Conservation (phyloP, 495 filamentous ascomycete species). For the Parmelia sp. region DNA sequence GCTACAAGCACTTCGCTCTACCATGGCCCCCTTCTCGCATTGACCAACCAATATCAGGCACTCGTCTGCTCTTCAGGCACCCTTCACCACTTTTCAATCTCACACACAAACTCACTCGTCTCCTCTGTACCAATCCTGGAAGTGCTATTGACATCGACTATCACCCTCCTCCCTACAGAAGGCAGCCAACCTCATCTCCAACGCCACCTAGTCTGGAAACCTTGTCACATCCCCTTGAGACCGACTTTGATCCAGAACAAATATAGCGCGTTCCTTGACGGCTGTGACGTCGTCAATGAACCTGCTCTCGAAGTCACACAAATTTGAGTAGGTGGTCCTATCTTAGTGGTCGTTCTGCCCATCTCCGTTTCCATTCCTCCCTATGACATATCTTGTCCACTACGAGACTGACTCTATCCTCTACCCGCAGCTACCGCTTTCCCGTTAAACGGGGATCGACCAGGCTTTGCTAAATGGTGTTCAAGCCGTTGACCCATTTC, state of each 20-base stretch:
- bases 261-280: constrained; percentile 51
- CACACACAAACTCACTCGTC: neutral
- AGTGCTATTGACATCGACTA: neutral
- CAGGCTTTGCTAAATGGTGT: constrained; percentile 68
- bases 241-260: neutral
- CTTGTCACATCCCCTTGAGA: constrained; percentile 13
- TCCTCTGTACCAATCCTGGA: neutral
- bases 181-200: neutral
- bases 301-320: constrained; percentile 42
- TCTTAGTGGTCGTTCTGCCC: neutral
- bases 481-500: constrained; percentile 78
- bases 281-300: constrained; percentile 60
- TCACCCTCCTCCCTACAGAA: neutral
- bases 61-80: constrained; percentile 19
- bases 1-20: neutral
- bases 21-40: constrained; percentile 3
- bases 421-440: neutral
- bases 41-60: constrained; percentile 21
- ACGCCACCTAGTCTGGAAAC: neutral
- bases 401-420: constrained; percentile 3
- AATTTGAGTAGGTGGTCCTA: neutral
- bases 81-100: constrained; percentile 4
- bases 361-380: neutral
- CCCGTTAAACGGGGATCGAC: constrained; percentile 1
- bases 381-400: constrained; percentile 1